Evolutionary conservation across 2,329 filamentous ascomycete species (phyloP).

Genomic region (Botryotinia calthae): DNA sequence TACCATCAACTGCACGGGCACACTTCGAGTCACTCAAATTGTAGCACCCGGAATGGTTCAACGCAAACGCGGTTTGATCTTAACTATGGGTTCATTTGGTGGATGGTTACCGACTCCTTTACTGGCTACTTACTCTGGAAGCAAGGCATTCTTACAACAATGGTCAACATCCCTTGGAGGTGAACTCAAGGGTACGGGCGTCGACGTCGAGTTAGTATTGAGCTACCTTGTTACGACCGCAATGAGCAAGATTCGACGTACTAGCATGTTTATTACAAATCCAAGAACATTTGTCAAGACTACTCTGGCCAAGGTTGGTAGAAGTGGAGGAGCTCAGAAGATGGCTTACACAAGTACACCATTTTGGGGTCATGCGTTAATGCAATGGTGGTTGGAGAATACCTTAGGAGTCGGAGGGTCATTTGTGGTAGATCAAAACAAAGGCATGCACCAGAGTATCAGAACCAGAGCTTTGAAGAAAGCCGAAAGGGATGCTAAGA

Average conservation of each 20-base stretch:
- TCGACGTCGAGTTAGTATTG: slow-evolving; percentile 88
- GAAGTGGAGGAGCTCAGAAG: slow-evolving; percentile 71
- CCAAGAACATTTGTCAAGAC: slow-evolving; percentile 79
- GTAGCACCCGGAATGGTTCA: slow-evolving; percentile 81
- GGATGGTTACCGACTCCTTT: slow-evolving; percentile 89
- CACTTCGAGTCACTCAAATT: slow-evolving; percentile 81
- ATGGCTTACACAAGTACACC: slow-evolving; percentile 85
- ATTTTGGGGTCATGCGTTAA: slow-evolving; percentile 86
- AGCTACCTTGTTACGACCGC: slow-evolving; percentile 92
- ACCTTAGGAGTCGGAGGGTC: slow-evolving; percentile 57
- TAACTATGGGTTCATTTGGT: slow-evolving; percentile 97
- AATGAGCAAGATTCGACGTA: slow-evolving; percentile 91
- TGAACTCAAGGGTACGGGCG: slow-evolving; percentile 75
- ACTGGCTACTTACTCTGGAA: slow-evolving; percentile 93
- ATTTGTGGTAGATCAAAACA: slow-evolving; percentile 59
- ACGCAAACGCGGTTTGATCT: slow-evolving; percentile 81
- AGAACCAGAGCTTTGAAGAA: slow-evolving; percentile 67
- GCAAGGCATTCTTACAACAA: slow-evolving; percentile 96
- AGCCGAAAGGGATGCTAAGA: slow-evolving; percentile 65
- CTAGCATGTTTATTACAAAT: slow-evolving; percentile 74
- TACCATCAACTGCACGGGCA: slow-evolving; percentile 91
- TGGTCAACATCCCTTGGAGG: slow-evolving; percentile 86
- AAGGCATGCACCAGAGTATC: slow-evolving; percentile 65
- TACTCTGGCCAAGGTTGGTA: slow-evolving; percentile 75
- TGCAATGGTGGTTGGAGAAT: slow-evolving; percentile 75